Evolutionary conservation across 306 rosid genomes (phyloP), one percentile per base, ranked within the genome.

Genomic region (Senna siamea): DNA sequence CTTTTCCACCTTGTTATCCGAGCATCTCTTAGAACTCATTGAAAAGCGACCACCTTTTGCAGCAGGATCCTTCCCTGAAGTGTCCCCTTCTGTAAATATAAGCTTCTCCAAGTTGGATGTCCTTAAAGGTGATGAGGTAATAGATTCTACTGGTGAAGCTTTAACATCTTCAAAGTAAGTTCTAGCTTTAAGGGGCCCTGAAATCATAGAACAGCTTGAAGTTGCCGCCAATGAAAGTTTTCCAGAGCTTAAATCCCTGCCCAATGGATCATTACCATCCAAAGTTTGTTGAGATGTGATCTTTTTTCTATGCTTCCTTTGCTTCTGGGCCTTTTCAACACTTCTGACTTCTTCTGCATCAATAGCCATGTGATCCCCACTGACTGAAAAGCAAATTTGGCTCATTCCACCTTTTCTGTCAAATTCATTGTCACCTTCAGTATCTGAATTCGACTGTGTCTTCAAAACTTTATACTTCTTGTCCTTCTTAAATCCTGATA

Each of bases 151-250:
- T 4, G 98, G 89, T 22, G 93, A 93, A 65, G 81, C 84, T 79
- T 78, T 87, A 60, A 76, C 83, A 50, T 83, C 89, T 69, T 79
- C 87, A 79, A 81, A 52, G 68, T 88, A 77, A 72, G 81, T 81
- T 68, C 84, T 85, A 13, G 44, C 76, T 81, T 66, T 82, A 72
- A 61, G 80, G 73, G 88, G 85, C 34, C 88, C 81, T 47, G 96
- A 90, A 71, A 85, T 78, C 83, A 90, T 88, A 60, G 98, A 92
- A 75, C 92, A 90, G 85, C 89, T 90, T 73, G 98, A 92, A 70
- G 84, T 82, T 51, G 89, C 87, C 50, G 85, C 89, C 68, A 57
- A 11, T 19, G 86, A 84, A 79, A 80, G 78, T 18, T 76, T 77
- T 56, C 80, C 81, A 76, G 71, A 70, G 53, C 73, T 84, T 69